Evolutionary conservation across 306 rosid species (phyloP).

Genomic region (Prinsepia uniflora): DNA sequence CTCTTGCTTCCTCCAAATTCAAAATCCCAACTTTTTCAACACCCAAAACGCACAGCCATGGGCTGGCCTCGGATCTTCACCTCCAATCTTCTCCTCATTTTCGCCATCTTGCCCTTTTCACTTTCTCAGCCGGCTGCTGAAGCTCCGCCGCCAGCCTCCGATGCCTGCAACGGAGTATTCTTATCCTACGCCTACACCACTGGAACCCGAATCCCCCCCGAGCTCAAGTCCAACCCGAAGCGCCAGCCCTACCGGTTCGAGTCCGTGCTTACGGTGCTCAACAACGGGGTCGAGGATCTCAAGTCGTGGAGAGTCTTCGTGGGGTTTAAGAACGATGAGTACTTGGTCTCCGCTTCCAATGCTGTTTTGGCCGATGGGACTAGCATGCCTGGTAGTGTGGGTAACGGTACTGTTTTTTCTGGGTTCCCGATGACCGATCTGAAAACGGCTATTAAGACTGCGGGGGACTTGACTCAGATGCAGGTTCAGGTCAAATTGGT

Average conservation of each 20-base stretch:
- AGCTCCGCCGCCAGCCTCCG: conserved; percentile 32
- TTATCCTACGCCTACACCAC: conserved; percentile 50
- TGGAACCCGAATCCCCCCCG: conserved; percentile 51
- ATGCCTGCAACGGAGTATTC: conserved; percentile 62
- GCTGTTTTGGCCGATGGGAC: conserved; percentile 64
- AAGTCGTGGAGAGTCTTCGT: conserved; percentile 83
- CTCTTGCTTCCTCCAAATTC: conserved; percentile 3
- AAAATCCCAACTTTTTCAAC: conserved; percentile 17
- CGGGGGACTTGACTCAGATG: conserved; percentile 89
- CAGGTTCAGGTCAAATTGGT: conserved; percentile 53
- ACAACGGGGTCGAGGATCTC: conserved; percentile 74
- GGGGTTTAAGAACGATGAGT: conserved; percentile 66
- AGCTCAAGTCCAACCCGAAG: conserved; percentile 29
- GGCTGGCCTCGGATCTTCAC: conserved; percentile 22
- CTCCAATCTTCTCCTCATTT: conserved; percentile 7
- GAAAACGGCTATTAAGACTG: conserved; percentile 82
- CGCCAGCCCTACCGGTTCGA: conserved; percentile 73
- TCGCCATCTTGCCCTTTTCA: conserved; percentile 25
- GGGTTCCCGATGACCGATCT: conserved; percentile 83
- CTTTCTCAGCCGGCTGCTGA: conserved; percentile 30
- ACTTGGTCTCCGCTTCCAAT: conserved; percentile 62
- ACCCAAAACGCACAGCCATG: conserved; percentile 10
- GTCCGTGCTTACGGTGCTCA: conserved; percentile 62
- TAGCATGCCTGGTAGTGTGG: conserved; percentile 53
- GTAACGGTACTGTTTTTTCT: conserved; percentile 69